These are phyloP conservation scores for Calonectria pseudoturangicola DNA, from an alignment of 2,329 filamentous ascomycete species.

Conservation along the genomic window DNA sequence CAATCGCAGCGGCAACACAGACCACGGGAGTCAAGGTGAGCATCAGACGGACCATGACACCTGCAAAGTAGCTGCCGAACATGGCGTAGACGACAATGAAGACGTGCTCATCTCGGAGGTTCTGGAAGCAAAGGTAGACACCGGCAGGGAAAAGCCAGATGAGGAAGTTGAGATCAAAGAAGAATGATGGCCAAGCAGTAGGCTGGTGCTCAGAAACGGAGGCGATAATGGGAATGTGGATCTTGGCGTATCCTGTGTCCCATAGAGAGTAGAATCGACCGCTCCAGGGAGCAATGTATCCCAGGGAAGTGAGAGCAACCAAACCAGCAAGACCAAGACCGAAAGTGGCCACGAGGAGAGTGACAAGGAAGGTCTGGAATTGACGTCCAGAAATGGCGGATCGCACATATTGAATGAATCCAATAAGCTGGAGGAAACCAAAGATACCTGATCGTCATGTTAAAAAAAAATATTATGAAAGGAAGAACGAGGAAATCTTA, in stretches of 20 bases:
- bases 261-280: slow-evolving; percentile 99
- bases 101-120: slow-evolving; percentile 95
- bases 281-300: slow-evolving; percentile 97
- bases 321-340: slow-evolving; percentile 83
- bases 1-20: slow-evolving; percentile 93
- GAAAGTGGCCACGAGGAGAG: slow-evolving; percentile 84
- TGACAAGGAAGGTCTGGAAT: slow-evolving; percentile 91
- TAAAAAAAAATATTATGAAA: slow-evolving; percentile 24
- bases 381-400: slow-evolving; percentile 93
- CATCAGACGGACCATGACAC: slow-evolving; percentile 99
- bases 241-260: slow-evolving; percentile 99
- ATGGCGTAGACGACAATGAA: slow-evolving; percentile 99
- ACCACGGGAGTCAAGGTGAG: slow-evolving; percentile 97
- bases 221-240: slow-evolving; percentile 99
- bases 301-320: slow-evolving; percentile 90
- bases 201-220: slow-evolving; percentile 99
- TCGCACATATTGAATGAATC: slow-evolving; percentile 92
- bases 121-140: slow-evolving; percentile 98
- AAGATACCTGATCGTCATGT: slow-evolving; percentile 82
- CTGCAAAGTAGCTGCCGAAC: slow-evolving; percentile 97
- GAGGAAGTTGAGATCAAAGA: slow-evolving; percentile 98
- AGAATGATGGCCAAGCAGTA: slow-evolving; percentile 98
- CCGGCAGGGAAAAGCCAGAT: slow-evolving; percentile 99
- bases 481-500: slow-evolving; percentile 59
- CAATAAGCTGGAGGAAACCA: slow-evolving; percentile 94